Conservation (phyloP, 2,329 filamentous ascomycete genomes). For the Aspergillus fischeri region DNA sequence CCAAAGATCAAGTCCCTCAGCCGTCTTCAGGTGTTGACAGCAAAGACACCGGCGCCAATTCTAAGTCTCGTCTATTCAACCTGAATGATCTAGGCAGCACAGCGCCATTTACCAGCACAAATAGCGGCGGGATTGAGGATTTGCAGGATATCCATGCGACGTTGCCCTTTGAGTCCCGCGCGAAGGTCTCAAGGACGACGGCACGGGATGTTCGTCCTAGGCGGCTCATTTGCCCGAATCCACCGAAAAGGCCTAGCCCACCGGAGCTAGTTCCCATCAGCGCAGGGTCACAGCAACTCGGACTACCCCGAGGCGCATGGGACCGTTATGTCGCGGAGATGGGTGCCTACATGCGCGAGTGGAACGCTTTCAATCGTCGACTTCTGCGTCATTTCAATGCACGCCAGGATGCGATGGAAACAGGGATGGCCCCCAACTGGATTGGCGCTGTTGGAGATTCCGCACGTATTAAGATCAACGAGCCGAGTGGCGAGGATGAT, state of each 20-base stretch:
- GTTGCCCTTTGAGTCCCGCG: constrained; percentile 56
- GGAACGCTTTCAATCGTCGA: constrained; percentile 50
- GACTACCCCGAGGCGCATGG: constrained; percentile 47
- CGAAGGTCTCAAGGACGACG: constrained; percentile 43
- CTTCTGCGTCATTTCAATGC: constrained; percentile 55
- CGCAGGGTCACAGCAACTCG: constrained; percentile 28
- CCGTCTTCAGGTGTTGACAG: constrained; percentile 4
- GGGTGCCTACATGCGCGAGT: constrained; percentile 54
- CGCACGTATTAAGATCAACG: constrained; percentile 26
- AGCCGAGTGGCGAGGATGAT: constrained; percentile 18
- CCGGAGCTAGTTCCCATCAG: constrained; percentile 21
- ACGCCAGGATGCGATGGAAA: constrained; percentile 47
- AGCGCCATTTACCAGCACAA: constrained; percentile 46
- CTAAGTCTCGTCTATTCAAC: constrained; percentile 33
- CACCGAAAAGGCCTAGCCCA: constrained; percentile 47
- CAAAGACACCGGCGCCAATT: constrained; percentile 7
- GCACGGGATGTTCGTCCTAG: constrained; percentile 33
- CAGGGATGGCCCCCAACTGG: constrained; percentile 45
- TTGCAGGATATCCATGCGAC: constrained; percentile 51
- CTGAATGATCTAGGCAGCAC: constrained; percentile 49
- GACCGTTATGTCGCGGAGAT: constrained; percentile 51
- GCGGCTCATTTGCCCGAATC: constrained; percentile 46
- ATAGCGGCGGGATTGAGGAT: constrained; percentile 48
- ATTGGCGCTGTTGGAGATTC: constrained; percentile 51
- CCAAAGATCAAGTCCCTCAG: constrained; percentile 3